These are phyloP conservation scores for Lactarius deliciosus DNA, from an alignment of 768 basidiomycete species.

Conservation along the genomic window DNA sequence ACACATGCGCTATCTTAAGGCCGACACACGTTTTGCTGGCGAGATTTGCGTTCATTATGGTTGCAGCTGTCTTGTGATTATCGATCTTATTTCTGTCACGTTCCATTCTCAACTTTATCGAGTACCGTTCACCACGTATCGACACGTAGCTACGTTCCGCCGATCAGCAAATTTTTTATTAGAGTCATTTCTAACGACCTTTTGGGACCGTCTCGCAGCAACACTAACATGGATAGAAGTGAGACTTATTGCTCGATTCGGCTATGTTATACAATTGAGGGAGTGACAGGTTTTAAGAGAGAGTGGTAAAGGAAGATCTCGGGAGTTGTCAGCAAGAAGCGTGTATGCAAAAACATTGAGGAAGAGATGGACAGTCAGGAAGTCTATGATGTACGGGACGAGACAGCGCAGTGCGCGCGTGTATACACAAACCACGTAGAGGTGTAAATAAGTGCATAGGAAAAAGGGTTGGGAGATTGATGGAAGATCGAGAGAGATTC, in stretches of 20 bases:
- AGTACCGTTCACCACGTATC: background rate
- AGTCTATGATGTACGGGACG: conserved; percentile 21
- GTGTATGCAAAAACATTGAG: conserved; percentile 5
- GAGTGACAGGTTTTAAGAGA: background rate
- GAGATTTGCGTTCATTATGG: background rate
- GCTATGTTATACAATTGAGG: conserved; percentile 15
- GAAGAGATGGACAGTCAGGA: background rate
- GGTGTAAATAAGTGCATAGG: conserved; percentile 23
- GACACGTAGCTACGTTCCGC: background rate
- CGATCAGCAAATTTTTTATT: background rate
- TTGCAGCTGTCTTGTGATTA: background rate
- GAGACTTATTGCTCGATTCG: conserved; percentile 6
- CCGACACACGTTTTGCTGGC: conserved; percentile 1
- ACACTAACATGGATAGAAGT: background rate
- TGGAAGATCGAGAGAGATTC: conserved; percentile 19
- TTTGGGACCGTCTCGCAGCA: background rate
- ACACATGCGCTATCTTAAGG: background rate
- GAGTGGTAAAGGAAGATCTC: background rate
- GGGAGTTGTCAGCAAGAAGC: conserved; percentile 1
- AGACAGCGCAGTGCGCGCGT: background rate
- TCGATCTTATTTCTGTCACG: background rate
- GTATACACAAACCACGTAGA: conserved; percentile 17
- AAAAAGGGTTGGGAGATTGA: conserved; percentile 11
- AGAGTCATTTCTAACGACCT: background rate
- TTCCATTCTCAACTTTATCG: background rate